phyloP scores from a whole-genome alignment of 345 rosid genomes.

The Rhizophora apiculata region DNA sequence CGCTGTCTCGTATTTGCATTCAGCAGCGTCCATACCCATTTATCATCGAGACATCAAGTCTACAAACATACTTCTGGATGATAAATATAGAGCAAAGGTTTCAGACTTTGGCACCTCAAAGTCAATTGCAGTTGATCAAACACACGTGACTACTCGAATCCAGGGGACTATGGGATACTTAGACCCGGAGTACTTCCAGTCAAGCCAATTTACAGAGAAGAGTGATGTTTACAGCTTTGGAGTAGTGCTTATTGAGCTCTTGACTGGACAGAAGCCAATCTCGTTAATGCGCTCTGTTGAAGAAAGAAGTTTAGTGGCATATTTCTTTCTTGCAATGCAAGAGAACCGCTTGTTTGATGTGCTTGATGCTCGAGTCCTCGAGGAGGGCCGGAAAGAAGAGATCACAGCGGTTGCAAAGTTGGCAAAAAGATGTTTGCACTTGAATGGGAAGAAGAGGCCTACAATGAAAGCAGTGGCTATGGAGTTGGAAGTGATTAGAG shows the following conservation, averaged over 20 bases:
- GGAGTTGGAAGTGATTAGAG: slow-evolving; percentile 1
- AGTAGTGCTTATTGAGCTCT: neutral
- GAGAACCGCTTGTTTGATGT: neutral
- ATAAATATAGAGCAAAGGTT: slow-evolving; percentile 2
- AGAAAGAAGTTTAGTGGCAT: neutral
- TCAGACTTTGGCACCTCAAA: neutral
- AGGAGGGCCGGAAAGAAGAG: neutral
- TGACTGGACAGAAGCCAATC: neutral
- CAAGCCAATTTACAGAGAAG: neutral
- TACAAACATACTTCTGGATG: neutral
- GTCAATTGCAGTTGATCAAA: neutral
- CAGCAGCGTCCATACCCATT: neutral
- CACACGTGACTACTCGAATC: slow-evolving; percentile 4
- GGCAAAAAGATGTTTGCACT: neutral
- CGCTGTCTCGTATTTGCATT: too few species aligned
- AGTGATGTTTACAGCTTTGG: slow-evolving; percentile 1
- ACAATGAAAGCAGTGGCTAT: neutral
- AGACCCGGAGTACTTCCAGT: slow-evolving; percentile 4
- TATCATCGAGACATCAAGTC: slow-evolving; percentile 4
- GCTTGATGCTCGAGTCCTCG: neutral
- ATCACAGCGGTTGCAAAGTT: neutral
- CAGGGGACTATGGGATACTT: slow-evolving; percentile 2
- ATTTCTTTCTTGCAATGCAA: neutral
- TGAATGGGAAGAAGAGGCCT: slow-evolving; percentile 4
- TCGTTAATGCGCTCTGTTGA: neutral